Evolutionary conservation across 192 early-diverging fungal species (phyloP), one percentile per base, ranked within the genome.

Genomic region (Podochytrium sp.): DNA sequence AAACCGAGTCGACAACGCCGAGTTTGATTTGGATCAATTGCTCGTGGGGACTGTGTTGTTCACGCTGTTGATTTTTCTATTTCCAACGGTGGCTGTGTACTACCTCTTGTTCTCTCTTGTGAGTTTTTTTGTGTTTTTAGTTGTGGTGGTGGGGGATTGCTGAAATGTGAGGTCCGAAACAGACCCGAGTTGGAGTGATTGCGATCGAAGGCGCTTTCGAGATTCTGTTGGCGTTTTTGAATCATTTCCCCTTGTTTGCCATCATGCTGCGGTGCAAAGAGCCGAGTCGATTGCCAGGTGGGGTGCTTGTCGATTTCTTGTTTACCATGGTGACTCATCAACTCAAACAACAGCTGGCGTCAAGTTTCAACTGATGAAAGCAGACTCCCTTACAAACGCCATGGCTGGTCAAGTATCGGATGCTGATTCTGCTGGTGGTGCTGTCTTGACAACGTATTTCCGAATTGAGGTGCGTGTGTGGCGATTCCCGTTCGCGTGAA

Each of bases 221-320:
- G 77, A 92, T 95, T 12, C 27, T 93, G 2, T 79, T 99, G 20
- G 95, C 92, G 0, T 86, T 96, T 51, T 79, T 99, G 29, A 99
- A 99, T 75, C 97, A 99, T 75, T 98, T 96, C 74, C 97, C 97
- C 16, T 79, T 97, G 12, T 97, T 98, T 85, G 95, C 94, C 33
- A 83, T 97, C n/a, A 88, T 95, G 85, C 71, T 96, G 37, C 84
- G 96, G 30, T 52, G 96, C 34, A 93, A 94, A 65, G 94, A 98
- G 74, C 93, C 95, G 6, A 88, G 81, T 38, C 82, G 94, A 68
- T 79, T 99, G 39, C 95, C 97, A 35, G 94, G 93, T 86, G 88
- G 84, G 33, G 63, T 87, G 1, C 33, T 61, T 6, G 49, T 76
- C 67, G 34, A 66, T 56, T 23, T 47, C 71, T 58, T 29, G 43